Evolutionary conservation across 2,329 filamentous ascomycete species (phyloP).

Genomic region (Biscogniauxia mediterranea): DNA sequence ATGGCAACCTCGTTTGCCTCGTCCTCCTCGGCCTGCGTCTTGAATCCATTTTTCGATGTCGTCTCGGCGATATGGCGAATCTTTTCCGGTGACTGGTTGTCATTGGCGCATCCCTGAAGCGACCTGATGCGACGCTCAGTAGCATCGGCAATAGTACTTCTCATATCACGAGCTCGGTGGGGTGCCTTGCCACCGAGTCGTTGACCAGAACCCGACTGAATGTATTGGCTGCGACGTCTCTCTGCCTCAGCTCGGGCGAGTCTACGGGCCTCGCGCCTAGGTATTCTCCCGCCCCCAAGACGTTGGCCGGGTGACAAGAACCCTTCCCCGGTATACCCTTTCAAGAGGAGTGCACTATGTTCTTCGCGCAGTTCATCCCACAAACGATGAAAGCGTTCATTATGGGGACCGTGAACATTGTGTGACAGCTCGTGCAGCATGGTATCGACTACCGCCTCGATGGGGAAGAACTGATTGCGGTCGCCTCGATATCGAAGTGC

Average conservation of each 20-base stretch:
- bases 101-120: conserved; percentile 73
- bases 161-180: conserved; percentile 62
- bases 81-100: conserved; percentile 62
- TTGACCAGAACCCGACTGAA: conserved; percentile 59
- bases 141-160: conserved; percentile 69
- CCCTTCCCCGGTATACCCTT: conserved; percentile 88
- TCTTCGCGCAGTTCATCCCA: conserved; percentile 91
- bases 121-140: conserved; percentile 66
- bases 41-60: conserved; percentile 71
- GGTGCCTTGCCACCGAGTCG: conserved; percentile 64
- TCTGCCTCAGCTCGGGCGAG: conserved; percentile 74
- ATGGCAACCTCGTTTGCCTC: conserved; percentile 87
- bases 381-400: conserved; percentile 76
- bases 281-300: conserved; percentile 67
- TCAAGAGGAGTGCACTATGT: conserved; percentile 69
- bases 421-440: conserved; percentile 95
- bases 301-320: conserved; percentile 75
- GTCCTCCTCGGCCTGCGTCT: conserved; percentile 82
- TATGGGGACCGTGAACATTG: conserved; percentile 79
- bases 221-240: conserved; percentile 56
- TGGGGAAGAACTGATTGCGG: conserved; percentile 70
- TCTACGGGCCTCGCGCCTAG: conserved; percentile 70
- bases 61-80: conserved; percentile 62
- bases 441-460: conserved; percentile 82
- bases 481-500: conserved; percentile 77